These are phyloP conservation scores for Fraxinus baroniana DNA, from an alignment of 305 asterid species.

Conservation along the genomic window DNA sequence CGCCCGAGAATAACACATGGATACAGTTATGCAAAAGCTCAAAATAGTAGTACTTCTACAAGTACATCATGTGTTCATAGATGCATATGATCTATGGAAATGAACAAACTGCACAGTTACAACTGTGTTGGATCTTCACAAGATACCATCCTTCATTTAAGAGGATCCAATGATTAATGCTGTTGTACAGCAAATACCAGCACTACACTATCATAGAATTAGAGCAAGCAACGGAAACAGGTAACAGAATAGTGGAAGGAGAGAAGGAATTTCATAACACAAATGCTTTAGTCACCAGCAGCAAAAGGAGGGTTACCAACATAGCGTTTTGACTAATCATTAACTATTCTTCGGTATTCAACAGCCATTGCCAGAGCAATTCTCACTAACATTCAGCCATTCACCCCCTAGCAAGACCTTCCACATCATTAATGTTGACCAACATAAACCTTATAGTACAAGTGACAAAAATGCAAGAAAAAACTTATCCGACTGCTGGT, in stretches of 20 bases:
- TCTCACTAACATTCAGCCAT: neutral
- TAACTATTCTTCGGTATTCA: neutral
- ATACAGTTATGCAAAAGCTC: constrained; percentile 17
- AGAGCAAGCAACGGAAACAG: constrained; percentile 15
- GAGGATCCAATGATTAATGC: neutral
- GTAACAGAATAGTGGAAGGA: constrained; percentile 8
- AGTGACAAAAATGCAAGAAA: neutral
- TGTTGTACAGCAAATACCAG: neutral
- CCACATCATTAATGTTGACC: neutral
- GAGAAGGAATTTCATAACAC: constrained; percentile 7
- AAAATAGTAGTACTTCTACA: neutral
- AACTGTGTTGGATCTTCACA: neutral
- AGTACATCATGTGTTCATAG: constrained; percentile 11
- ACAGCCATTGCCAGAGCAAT: neutral
- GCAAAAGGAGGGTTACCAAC: neutral
- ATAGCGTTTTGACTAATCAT: neutral
- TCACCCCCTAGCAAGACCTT: neutral
- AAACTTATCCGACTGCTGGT: neutral
- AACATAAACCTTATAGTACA: neutral
- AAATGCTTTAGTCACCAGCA: constrained; percentile 12
- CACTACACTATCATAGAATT: constrained; percentile 14
- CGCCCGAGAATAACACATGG: constrained; percentile 23
- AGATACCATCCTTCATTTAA: neutral
- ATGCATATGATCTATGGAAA: constrained; percentile 10
- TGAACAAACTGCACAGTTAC: constrained; percentile 14